A percentile compares a stretch with the other conserved stretches of the same genome.
Evolutionary conservation across 345 rosid genomes (phyloP).

Genomic region (Arabis hirsuta): DNA sequence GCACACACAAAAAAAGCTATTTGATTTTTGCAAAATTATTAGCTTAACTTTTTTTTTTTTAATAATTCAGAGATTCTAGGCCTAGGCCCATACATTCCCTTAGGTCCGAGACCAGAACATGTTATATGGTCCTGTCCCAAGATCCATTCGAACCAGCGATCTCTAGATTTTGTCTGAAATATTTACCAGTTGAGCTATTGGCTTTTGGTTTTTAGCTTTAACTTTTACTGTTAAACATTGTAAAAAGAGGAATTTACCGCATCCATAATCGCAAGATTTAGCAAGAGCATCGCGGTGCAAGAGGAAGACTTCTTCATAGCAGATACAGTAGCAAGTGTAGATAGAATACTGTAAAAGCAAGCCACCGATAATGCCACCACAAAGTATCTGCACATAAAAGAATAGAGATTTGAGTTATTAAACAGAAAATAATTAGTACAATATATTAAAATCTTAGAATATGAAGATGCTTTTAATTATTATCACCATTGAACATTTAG

Average conservation of each 20-base stretch:
- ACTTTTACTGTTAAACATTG: neutral
- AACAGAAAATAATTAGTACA: neutral
- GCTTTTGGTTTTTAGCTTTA: no score
- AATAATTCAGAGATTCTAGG: no score
- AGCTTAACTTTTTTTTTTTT: neutral
- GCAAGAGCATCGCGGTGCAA: constrained; percentile 46
- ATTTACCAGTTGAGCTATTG: no score
- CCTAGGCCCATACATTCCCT: no score
- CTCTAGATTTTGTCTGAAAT: no score
- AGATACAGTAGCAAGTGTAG: constrained; percentile 57
- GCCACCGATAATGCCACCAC: constrained; percentile 70
- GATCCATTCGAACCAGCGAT: no score
- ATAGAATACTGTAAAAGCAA: constrained; percentile 62
- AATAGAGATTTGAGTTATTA: neutral
- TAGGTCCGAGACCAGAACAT: no score
- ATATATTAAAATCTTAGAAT: neutral
- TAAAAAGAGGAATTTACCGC: constrained; percentile 48
- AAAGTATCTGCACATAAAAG: constrained; percentile 64
- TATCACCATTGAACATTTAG: constrained; percentile 6
- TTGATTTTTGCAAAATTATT: constrained; percentile 18
- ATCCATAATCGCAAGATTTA: constrained; percentile 57
- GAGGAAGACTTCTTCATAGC: constrained; percentile 49
- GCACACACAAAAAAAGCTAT: neutral
- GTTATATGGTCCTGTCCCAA: no score
- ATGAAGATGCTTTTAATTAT: constrained; percentile 13